These are phyloP conservation scores for Candida freyschussii DNA, from an alignment of 1,139 yeast species.

Conservation along the genomic window DNA sequence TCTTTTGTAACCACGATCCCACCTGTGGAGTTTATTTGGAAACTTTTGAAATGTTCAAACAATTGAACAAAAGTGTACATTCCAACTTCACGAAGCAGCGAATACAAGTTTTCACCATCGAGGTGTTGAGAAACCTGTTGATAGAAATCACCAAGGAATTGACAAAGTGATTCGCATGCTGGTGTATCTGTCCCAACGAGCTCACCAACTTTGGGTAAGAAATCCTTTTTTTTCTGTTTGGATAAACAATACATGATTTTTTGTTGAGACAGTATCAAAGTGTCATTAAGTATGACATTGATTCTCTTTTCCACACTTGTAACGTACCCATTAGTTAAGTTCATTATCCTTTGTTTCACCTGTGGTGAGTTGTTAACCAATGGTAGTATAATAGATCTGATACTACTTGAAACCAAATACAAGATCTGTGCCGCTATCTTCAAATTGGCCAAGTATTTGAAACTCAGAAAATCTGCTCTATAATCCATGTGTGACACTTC, in stretches of 20 bases:
- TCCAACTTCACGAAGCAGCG: slow-evolving; percentile 57
- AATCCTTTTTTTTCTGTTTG: slow-evolving; percentile 63
- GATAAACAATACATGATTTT: slow-evolving; percentile 46
- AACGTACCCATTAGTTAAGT: slow-evolving; percentile 62
- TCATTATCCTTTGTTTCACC: slow-evolving; percentile 58
- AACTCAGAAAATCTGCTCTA: slow-evolving; percentile 31
- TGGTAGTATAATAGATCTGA: slow-evolving; percentile 69
- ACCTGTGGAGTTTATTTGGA: slow-evolving; percentile 74
- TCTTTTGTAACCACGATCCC: slow-evolving; percentile 84
- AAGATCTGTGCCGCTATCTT: slow-evolving; percentile 59
- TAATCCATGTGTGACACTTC: slow-evolving; percentile 35
- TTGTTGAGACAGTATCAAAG: slow-evolving; percentile 46
- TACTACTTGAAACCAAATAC: slow-evolving; percentile 62
- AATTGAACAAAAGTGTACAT: slow-evolving; percentile 53
- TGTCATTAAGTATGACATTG: slow-evolving; percentile 58
- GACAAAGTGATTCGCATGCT: slow-evolving; percentile 61
- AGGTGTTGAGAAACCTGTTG: slow-evolving; percentile 35
- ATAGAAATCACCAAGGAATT: slow-evolving; percentile 45
- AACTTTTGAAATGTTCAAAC: slow-evolving; percentile 71
- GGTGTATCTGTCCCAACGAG: slow-evolving; percentile 58
- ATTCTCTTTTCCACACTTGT: slow-evolving; percentile 64
- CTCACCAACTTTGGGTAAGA: slow-evolving; percentile 39
- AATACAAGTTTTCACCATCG: slow-evolving; percentile 49
- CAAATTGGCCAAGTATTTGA: slow-evolving; percentile 48
- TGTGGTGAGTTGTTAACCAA: slow-evolving; percentile 60